A percentile compares a stretch with the other conserved stretches of the same genome.
These are phyloP conservation scores for Craterostigma plantagineum DNA, from an alignment of 257 asterid genomes.

Conservation along the genomic window DNA sequence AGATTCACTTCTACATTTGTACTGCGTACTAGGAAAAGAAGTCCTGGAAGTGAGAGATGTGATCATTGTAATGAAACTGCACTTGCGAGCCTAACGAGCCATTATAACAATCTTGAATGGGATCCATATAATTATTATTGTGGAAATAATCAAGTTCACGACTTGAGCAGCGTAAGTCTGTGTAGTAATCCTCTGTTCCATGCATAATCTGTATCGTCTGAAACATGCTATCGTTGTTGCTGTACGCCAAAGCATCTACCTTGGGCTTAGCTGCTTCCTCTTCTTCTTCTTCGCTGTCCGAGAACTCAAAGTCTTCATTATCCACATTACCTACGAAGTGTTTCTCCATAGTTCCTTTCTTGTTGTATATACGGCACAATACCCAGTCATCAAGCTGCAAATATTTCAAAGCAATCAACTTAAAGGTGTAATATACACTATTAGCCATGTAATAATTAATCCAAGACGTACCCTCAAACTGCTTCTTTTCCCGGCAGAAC, in stretches of 20 bases:
- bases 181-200: constrained; percentile 8
- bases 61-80: too few species aligned
- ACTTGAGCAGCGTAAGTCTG: background rate
- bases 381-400: constrained; percentile 8
- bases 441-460: too few species aligned
- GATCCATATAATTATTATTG: background rate
- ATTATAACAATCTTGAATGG: too few species aligned
- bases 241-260: background rate
- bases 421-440: too few species aligned
- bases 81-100: too few species aligned
- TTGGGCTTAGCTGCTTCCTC: constrained; percentile 5
- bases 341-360: constrained; percentile 2
- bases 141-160: constrained; percentile 1
- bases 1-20: too few species aligned
- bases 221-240: background rate
- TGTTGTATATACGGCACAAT: constrained; percentile 4
- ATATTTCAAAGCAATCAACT: background rate
- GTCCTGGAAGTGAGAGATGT: too few species aligned
- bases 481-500: constrained; percentile 7
- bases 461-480: constrained; percentile 4
- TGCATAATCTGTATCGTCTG: constrained; percentile 9
- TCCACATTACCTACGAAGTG: background rate
- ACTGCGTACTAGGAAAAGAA: too few species aligned
- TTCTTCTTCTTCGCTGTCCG: constrained; percentile 1
- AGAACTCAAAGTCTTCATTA: background rate